Percentiles rank a stretch among this genome's conserved stretches.
These are phyloP conservation scores for Chloropicon primus DNA, from an alignment of 139 green algal species.

Conservation along the genomic window DNA sequence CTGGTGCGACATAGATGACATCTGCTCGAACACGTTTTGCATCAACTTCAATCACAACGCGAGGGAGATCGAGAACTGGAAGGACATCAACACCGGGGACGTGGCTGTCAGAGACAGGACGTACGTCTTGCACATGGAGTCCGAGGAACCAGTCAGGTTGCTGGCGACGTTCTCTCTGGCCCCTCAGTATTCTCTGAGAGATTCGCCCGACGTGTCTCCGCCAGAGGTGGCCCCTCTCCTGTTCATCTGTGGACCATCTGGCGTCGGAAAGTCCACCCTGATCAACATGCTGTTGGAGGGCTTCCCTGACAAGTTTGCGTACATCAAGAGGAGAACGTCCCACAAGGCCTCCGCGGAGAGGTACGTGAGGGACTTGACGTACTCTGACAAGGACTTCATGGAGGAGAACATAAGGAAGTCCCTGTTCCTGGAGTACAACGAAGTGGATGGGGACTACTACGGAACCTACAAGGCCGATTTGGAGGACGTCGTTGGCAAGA, in stretches of 20 bases:
- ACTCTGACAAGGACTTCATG: neutral
- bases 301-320: constrained; percentile 23
- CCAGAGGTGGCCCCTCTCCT: neutral
- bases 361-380: neutral
- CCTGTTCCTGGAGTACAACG: constrained; percentile 8
- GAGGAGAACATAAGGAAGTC: neutral
- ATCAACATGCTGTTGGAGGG: constrained; percentile 26
- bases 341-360: neutral
- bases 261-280: constrained; percentile 35
- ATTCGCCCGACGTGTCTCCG: neutral
- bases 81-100: constrained; percentile 26
- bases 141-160: constrained; percentile 36
- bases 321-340: neutral
- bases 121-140: constrained; percentile 38
- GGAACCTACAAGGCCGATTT: neutral
- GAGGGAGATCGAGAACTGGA: neutral
- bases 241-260: constrained; percentile 25
- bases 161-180: constrained; percentile 19
- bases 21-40: constrained; percentile 39
- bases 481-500: constrained; percentile 5
- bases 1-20: constrained; percentile 47
- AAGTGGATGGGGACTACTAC: constrained; percentile 6
- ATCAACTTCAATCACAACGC: constrained; percentile 20
- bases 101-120: constrained; percentile 17
- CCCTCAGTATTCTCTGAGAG: neutral